Evolutionary conservation across 257 asterid genomes (phyloP).

Genomic region (Plectranthus barbatus): DNA sequence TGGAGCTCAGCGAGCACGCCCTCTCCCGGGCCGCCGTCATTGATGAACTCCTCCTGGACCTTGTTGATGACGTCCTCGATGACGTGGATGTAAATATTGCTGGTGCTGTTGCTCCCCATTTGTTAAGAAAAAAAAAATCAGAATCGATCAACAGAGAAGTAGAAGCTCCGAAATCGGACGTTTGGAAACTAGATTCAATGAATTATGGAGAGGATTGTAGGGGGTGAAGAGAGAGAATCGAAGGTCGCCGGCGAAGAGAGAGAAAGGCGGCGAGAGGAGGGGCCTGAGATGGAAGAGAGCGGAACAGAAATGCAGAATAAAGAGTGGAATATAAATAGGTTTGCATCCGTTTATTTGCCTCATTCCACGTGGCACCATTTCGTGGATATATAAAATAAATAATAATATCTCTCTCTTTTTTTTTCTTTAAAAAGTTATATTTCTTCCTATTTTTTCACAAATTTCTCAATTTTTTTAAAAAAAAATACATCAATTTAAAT

Average conservation of each 20-base stretch:
- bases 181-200: background rate
- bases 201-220: slow-evolving; percentile 8
- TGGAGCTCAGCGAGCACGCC: slow-evolving; percentile 78
- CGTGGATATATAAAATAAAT: background rate
- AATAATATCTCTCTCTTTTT: background rate
- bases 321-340: slow-evolving; percentile 59
- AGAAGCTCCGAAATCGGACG: background rate
- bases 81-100: slow-evolving; percentile 72
- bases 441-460: too few species aligned
- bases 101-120: slow-evolving; percentile 73
- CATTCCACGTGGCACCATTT: slow-evolving; percentile 31
- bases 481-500: too few species aligned
- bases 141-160: background rate
- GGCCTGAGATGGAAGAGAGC: slow-evolving; percentile 14
- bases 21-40: slow-evolving; percentile 83
- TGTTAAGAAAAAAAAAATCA: background rate
- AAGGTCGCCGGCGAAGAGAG: slow-evolving; percentile 16
- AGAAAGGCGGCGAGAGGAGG: slow-evolving; percentile 6
- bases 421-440: too few species aligned
- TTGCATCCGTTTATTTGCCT: slow-evolving; percentile 42
- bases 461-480: too few species aligned
- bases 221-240: slow-evolving; percentile 9
- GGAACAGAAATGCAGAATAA: slow-evolving; percentile 32
- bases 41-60: slow-evolving; percentile 70
- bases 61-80: slow-evolving; percentile 88